A percentile compares a stretch with the other conserved stretches of the same genome.
phyloP scores from a whole-genome alignment of 164 flowering plant genomes.

The Warburgia ugandensis region DNA sequence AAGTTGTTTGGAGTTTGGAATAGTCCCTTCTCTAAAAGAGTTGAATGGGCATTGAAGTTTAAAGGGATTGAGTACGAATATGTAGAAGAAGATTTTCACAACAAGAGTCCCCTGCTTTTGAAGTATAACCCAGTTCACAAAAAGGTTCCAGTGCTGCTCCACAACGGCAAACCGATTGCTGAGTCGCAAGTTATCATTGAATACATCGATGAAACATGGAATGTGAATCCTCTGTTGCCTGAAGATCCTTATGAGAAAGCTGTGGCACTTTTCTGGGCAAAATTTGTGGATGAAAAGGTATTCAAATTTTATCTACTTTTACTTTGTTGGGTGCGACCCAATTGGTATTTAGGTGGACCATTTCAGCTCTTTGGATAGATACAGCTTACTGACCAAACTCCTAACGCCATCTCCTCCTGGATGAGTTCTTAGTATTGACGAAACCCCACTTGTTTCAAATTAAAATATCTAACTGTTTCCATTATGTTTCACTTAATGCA shows the following conservation, averaged over 20 bases:
- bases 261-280: conserved; percentile 19
- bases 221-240: no score
- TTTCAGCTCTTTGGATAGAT: no score
- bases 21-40: neutral
- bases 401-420: no score
- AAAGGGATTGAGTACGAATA: conserved; percentile 8
- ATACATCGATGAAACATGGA: no score
- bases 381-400: no score
- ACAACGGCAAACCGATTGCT: conserved; percentile 14
- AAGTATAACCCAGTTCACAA: conserved; percentile 3
- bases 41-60: conserved; percentile 2
- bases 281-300: conserved; percentile 6
- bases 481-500: neutral
- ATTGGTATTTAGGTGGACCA: no score
- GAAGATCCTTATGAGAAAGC: conserved; percentile 13
- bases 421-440: no score
- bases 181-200: conserved; percentile 25
- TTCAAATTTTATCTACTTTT: neutral
- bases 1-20: neutral
- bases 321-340: no score
- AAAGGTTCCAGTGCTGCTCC: conserved; percentile 9
- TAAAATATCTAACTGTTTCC: no score
- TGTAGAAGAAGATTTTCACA: conserved; percentile 1
- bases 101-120: no score
- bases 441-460: no score